Evolutionary conservation across 2,329 filamentous ascomycete species (phyloP), one percentile per base, ranked within the genome.

Genomic region (Aureobasidium sp.): DNA sequence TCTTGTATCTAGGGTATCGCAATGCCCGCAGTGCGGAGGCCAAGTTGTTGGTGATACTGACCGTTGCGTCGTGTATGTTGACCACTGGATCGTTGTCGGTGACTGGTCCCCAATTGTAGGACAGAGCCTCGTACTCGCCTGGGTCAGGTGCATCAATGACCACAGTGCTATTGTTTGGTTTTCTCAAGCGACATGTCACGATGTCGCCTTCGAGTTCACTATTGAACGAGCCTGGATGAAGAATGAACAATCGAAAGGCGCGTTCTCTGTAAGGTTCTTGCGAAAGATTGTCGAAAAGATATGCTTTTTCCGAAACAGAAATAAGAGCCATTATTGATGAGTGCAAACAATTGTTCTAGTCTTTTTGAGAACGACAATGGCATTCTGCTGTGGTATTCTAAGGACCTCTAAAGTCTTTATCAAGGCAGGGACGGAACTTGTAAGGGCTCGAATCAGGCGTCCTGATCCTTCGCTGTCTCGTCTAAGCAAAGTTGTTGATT

Each of bases 21-120:
- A 64, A 24, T 26, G 53, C 48, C 24, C 39, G 27, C 26, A 64
- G 46, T n/a, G 63, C 63, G 17, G 41, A 34, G 5, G 24, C 32
- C 5, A 64, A 29, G n/a, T 64, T 64, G 7, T 41, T 27, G 3
- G 51, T 55, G 51, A 55, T 55, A 36, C 24, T 39, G 36, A 55
- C 15, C 7, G 15, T 55, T 15, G 20, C n/a, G 5, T 46, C 43
- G 34, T 55, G 51, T 27, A 63, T 55, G 36, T 29, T 44, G 56
- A 61, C 50, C n/a, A 61, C 62, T 1, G 59, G 55, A 37, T 48
- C 55, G 7, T 48, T n/a, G 20, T 51, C 48, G 9, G 51, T 47
- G 43, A 63, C 48, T 20, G 46, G 5, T 13, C 62, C 62, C 63
- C 63, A 64, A n/a, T 37, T 43, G 29, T 64, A 64, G 2, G 63